Conservation (phyloP, 1,284 basidiomycete genomes). For the Melampsora americana region DNA sequence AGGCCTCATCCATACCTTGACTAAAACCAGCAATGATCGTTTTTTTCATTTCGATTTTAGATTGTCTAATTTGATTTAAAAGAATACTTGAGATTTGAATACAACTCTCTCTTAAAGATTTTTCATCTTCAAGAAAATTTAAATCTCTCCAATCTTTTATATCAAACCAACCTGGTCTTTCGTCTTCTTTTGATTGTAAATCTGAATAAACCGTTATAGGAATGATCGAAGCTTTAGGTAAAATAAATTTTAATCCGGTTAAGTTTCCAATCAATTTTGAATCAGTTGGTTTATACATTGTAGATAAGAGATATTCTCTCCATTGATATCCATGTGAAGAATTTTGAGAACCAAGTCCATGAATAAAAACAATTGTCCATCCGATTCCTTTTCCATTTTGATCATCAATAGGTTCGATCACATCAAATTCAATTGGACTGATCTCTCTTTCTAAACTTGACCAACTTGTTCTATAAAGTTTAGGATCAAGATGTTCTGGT, state of each 20-base stretch:
- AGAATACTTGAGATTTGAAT: constrained; percentile 3
- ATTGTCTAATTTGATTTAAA: background rate
- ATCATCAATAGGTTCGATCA: constrained; percentile 4
- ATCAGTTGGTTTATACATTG: background rate
- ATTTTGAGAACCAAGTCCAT: constrained; percentile 23
- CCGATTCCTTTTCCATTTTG: constrained; percentile 22
- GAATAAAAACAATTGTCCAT: constrained; percentile 22
- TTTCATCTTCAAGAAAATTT: constrained; percentile 24
- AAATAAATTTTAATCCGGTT: constrained; percentile 14
- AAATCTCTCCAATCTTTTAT: constrained; percentile 29
- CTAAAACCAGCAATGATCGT: constrained; percentile 31
- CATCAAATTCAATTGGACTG: constrained; percentile 9
- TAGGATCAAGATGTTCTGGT: no score
- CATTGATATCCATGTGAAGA: constrained; percentile 28
- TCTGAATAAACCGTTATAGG: constrained; percentile 16
- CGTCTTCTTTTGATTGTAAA: background rate
- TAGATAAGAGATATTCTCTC: constrained; percentile 13
- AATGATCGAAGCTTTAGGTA: constrained; percentile 16
- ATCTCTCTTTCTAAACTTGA: background rate
- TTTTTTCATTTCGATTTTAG: constrained; percentile 17
- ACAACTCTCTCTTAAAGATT: constrained; percentile 2
- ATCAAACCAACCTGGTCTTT: constrained; percentile 28
- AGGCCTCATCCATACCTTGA: constrained; percentile 8
- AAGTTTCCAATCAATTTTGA: constrained; percentile 1
- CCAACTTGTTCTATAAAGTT: constrained; percentile 15